Evolutionary conservation across 495 filamentous ascomycete species (phyloP).

Genomic region (Lepraria neglecta): DNA sequence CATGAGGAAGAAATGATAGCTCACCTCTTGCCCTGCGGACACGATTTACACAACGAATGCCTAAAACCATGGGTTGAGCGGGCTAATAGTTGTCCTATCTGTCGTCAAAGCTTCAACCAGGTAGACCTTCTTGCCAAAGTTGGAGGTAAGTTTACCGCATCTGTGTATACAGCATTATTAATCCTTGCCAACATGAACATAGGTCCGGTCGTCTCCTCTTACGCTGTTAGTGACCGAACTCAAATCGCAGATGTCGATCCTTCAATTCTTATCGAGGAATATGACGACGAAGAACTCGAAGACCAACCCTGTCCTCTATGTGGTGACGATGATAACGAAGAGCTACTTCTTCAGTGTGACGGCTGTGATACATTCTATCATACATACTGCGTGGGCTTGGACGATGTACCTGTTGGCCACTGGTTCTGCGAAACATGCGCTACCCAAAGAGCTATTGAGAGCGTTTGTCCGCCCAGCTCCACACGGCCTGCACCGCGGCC

Average conservation of each 20-base stretch:
- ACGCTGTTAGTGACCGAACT: constrained; percentile 78
- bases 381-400: constrained; percentile 77
- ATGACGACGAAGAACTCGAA: constrained; percentile 58
- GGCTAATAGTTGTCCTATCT: constrained; percentile 97
- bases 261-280: constrained; percentile 66
- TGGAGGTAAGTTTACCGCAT: constrained; percentile 57
- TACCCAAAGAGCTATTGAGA: constrained; percentile 43
- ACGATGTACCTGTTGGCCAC: constrained; percentile 58
- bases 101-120: constrained; percentile 80
- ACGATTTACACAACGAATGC: constrained; percentile 86
- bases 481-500: constrained; percentile 28
- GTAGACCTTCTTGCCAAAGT: constrained; percentile 73
- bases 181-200: constrained; percentile 29
- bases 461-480: constrained; percentile 28
- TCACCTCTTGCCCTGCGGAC: constrained; percentile 68
- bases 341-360: constrained; percentile 78
- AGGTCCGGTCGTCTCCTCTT: constrained; percentile 74
- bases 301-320: constrained; percentile 74
- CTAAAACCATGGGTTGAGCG: constrained; percentile 88
- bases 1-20: constrained; percentile 51
- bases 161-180: background rate
- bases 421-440: constrained; percentile 86
- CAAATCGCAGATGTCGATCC: constrained; percentile 86
- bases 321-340: constrained; percentile 64
- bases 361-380: constrained; percentile 79